Conservation (phyloP, 2,329 filamentous ascomycete genomes). For the Talaromyces sp. region DNA sequence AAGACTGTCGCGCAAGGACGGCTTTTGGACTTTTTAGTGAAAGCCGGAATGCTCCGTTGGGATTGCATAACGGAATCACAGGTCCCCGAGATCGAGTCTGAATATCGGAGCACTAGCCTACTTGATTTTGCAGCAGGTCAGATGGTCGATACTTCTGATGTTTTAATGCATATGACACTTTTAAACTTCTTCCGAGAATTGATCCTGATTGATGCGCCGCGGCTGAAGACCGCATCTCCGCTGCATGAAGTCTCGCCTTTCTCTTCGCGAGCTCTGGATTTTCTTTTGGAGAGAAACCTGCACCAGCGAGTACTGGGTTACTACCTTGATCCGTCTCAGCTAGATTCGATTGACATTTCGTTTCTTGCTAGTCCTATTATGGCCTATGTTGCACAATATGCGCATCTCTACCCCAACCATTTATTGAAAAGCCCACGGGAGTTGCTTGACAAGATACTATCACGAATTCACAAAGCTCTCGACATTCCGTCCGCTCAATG, state of each 20-base stretch:
- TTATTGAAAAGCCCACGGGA: slow-evolving; percentile 45
- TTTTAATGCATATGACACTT: slow-evolving; percentile 59
- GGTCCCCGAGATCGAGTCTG: slow-evolving; percentile 50
- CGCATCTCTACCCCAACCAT: slow-evolving; percentile 53
- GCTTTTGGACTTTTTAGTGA: slow-evolving; percentile 56
- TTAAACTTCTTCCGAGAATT: slow-evolving; percentile 57
- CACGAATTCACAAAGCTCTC: slow-evolving; percentile 47
- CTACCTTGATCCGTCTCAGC: slow-evolving; percentile 50
- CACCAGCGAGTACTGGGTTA: slow-evolving; percentile 50
- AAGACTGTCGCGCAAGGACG: slow-evolving; percentile 60
- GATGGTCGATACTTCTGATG: slow-evolving; percentile 58
- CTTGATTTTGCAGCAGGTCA: slow-evolving; percentile 54
- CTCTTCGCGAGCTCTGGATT: slow-evolving; percentile 48
- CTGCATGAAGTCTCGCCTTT: slow-evolving; percentile 35
- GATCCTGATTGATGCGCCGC: slow-evolving; percentile 43
- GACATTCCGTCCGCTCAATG: slow-evolving; percentile 46
- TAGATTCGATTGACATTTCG: slow-evolving; percentile 50
- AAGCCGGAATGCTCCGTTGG: slow-evolving; percentile 55
- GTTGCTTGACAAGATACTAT: slow-evolving; percentile 44
- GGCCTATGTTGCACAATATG: slow-evolving; percentile 57
- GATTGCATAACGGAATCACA: slow-evolving; percentile 51
- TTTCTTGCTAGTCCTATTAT: slow-evolving; percentile 56
- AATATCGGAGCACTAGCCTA: slow-evolving; percentile 42
- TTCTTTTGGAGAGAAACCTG: slow-evolving; percentile 49
- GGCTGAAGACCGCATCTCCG: slow-evolving; percentile 29